Conservation (phyloP, 23 red algal species). For the Agarophyton chilense region DNA sequence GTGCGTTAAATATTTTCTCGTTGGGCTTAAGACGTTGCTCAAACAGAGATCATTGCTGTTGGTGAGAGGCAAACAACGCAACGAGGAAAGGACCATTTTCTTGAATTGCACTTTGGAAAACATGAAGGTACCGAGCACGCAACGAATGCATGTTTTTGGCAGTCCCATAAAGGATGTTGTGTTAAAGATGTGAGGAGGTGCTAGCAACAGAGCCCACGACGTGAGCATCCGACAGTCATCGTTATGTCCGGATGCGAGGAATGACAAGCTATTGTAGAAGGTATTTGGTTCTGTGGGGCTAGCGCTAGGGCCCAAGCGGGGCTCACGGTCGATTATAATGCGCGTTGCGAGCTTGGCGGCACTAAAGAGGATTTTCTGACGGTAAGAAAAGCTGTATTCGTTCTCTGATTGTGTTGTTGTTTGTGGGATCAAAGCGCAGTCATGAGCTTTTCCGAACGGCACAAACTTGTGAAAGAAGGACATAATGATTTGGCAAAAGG, state of each 20-base stretch:
- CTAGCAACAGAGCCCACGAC: background rate
- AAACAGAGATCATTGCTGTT: background rate
- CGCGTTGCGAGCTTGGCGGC: background rate
- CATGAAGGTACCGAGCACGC: background rate
- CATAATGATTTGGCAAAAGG: background rate
- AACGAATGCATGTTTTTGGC: background rate
- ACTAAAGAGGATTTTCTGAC: background rate
- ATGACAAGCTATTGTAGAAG: background rate
- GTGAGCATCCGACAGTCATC: background rate
- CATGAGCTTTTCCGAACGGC: background rate
- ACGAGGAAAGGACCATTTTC: background rate
- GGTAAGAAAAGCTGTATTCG: too few relatives aligned
- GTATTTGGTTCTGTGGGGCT: background rate
- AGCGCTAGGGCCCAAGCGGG: background rate
- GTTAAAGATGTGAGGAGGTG: background rate
- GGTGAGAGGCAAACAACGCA: background rate
- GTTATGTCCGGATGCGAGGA: background rate
- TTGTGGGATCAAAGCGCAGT: too few relatives aligned
- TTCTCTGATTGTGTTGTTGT: too few relatives aligned
- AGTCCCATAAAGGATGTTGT: background rate
- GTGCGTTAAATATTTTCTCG: background rate
- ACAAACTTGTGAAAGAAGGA: background rate
- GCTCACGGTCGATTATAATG: background rate
- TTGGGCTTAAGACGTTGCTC: background rate
- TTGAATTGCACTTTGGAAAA: background rate